Conservation (phyloP, 768 basidiomycete species). For the Cystobasidium tubakii region DNA sequence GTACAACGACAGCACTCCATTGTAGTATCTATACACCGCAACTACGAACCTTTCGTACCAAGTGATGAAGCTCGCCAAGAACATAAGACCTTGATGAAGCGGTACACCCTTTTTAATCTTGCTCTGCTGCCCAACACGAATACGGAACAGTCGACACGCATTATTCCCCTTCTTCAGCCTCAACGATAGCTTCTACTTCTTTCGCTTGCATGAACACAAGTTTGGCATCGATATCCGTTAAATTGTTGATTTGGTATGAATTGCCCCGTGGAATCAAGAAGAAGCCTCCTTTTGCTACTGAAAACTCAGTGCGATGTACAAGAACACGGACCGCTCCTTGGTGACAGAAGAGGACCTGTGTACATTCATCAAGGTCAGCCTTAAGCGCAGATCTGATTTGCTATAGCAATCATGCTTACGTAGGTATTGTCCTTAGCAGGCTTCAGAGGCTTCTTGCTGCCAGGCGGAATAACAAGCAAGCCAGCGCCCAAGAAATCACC, state of each 20-base stretch:
- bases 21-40: no score
- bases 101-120: no score
- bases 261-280: slow-evolving; percentile 91
- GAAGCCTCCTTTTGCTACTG: slow-evolving; percentile 74
- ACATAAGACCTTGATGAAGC: no score
- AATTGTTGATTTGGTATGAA: slow-evolving; percentile 82
- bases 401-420: slow-evolving; percentile 58
- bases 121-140: not conserved
- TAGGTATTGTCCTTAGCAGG: slow-evolving; percentile 88
- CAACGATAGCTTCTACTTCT: slow-evolving; percentile 36
- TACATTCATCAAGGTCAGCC: not conserved
- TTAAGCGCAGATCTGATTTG: no score
- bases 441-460: slow-evolving; percentile 77
- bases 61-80: no score
- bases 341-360: slow-evolving; percentile 69
- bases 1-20: slow-evolving; percentile 2
- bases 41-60: not conserved
- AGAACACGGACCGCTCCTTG: slow-evolving; percentile 82
- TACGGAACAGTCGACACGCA: no score
- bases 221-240: slow-evolving; percentile 48
- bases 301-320: slow-evolving; percentile 69
- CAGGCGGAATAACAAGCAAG: slow-evolving; percentile 71
- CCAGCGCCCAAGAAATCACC: slow-evolving; percentile 87
- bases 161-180: slow-evolving; percentile 7
- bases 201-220: slow-evolving; percentile 38